Evolutionary conservation across 2,329 filamentous ascomycete species (phyloP).

Genomic region (Neofusicoccum laricinum): DNA sequence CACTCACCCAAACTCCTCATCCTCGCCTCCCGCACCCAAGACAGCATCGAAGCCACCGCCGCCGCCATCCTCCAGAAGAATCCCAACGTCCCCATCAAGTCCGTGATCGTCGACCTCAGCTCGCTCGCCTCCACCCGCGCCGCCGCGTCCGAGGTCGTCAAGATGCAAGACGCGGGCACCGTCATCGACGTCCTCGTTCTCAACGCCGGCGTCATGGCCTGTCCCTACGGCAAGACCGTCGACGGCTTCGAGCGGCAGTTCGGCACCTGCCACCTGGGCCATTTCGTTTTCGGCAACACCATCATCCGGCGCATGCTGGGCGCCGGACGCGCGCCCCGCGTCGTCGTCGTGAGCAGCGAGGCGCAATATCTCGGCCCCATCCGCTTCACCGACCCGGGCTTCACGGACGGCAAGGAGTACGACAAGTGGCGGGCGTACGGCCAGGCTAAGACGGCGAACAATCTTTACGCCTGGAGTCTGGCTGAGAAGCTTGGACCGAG

Average conservation of each 20-base stretch:
- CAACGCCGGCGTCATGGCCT: conserved; percentile 38
- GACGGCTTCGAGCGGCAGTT: conserved; percentile 48
- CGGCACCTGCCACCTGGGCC: conserved; percentile 46
- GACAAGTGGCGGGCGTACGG: conserved; percentile 21
- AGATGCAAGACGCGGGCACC: conserved; percentile 23
- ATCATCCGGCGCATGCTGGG: conserved; percentile 39
- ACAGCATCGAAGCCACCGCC: conserved; percentile 41
- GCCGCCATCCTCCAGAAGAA: conserved; percentile 32
- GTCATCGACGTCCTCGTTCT: conserved; percentile 44
- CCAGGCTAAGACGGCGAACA: conserved; percentile 26
- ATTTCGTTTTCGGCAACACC: conserved; percentile 43
- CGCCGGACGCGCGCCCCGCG: conserved; percentile 27
- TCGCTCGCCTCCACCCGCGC: conserved; percentile 33
- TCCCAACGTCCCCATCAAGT: conserved; percentile 34
- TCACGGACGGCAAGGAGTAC: conserved; percentile 17
- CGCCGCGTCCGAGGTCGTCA: conserved; percentile 32
- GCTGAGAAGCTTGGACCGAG: conserved; percentile 24
- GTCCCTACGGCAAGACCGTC: conserved; percentile 28
- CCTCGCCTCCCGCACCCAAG: conserved; percentile 40
- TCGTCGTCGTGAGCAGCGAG: conserved; percentile 28
- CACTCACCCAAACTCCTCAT: conserved; percentile 28
- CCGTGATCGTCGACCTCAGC: conserved; percentile 34
- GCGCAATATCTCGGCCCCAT: conserved; percentile 20
- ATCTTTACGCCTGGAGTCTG: conserved; percentile 26
- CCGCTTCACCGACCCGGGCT: conserved; percentile 21